These are phyloP conservation scores for Blakeslea trispora DNA, from an alignment of 371 early-diverging fungal species.

Conservation along the genomic window DNA sequence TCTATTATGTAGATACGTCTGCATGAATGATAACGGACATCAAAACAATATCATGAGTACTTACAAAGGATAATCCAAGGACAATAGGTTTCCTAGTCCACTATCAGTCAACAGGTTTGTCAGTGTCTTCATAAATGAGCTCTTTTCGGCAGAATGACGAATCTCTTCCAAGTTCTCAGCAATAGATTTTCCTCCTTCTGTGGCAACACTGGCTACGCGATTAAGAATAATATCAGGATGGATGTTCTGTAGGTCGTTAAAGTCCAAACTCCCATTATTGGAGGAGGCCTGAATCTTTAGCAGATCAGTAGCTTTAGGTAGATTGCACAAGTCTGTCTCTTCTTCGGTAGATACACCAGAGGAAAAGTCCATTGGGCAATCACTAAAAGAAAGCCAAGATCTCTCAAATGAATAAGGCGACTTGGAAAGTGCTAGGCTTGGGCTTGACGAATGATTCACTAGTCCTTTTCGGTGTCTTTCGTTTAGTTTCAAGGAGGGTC, in stretches of 20 bases:
- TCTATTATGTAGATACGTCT: too few species aligned
- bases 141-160: conserved; percentile 39
- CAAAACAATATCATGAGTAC: conserved; percentile 14
- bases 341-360: conserved; percentile 26
- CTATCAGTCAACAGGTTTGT: conserved; percentile 76
- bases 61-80: conserved; percentile 78
- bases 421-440: background rate
- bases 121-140: conserved; percentile 78
- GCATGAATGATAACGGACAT: too few species aligned
- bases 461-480: background rate
- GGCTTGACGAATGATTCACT: too few species aligned
- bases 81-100: conserved; percentile 59
- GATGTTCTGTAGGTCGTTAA: conserved; percentile 18
- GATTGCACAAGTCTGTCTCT: conserved; percentile 10
- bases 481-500: background rate
- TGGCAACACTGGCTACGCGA: background rate
- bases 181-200: background rate
- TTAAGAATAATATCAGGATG: conserved; percentile 20
- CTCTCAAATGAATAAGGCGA: background rate
- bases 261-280: conserved; percentile 4
- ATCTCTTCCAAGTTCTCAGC: conserved; percentile 16
- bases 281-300: conserved; percentile 25
- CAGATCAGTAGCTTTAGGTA: conserved; percentile 38
- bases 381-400: conserved; percentile 21
- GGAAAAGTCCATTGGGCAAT: conserved; percentile 22